Base-by-base conservation (phyloP, 495 filamentous ascomycete genomes). In the Aspergillus bridgeri region DNA sequence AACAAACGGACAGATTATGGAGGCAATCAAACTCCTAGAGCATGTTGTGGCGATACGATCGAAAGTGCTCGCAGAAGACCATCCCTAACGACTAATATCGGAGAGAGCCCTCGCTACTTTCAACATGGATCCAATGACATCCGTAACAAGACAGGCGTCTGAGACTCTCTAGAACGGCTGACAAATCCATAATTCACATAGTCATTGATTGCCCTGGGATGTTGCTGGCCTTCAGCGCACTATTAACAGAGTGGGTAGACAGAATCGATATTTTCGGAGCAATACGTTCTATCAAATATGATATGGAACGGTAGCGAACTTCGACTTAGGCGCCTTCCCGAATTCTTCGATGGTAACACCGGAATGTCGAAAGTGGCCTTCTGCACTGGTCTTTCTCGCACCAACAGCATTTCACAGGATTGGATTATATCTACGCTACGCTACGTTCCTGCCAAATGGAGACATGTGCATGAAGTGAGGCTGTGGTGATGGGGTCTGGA, bases 1-100 rank as follows among this genome's bases (percentile, higher is more conserved):
- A 46, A 17, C 25, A 19, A 60, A 69, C 51, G 65, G 72, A 11
- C 65, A 71, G 51, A 48, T 65, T 3, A 51, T 69, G 42, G 25
- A 73, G 54, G 71, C 70, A 33, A 48, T 76, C 7, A 3, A 62
- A 50, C 48, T 78, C 44, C 46, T 71, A 7, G 60, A 75, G 53
- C 60, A 72, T 53, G 54, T 74, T n/a, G 62, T 76, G 17, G 48
- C 53, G 11, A 61, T 73, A 46, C 27, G 29, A 50, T 45, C 51
- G 59, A 60, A 61, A 46, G 57, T 56, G 27, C 60, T 54, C 6
- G 59, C 23, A 45, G 42, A 45, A 45, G 42, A 45, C 42, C 42
- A 45, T 45, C 42, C 42, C 42, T 45, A 4, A 45, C 42, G 42
- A 45, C 42, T 45, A 45, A 11, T 45, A 45, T 45, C 42, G 42